These are phyloP conservation scores for Cercospora beticola DNA, from an alignment of 2,329 filamentous ascomycete genomes.

Conservation along the genomic window DNA sequence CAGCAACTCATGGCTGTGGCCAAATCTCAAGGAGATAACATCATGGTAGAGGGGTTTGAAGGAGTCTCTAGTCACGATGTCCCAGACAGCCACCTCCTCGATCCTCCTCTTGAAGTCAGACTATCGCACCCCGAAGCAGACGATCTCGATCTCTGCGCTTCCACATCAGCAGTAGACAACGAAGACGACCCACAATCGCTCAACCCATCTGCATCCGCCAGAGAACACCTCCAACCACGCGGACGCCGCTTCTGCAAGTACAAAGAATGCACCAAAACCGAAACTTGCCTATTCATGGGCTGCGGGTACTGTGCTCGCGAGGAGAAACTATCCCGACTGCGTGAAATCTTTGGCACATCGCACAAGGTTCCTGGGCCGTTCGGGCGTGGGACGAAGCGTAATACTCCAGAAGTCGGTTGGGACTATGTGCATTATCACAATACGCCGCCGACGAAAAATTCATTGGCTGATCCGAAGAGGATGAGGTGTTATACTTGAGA, in stretches of 20 bases:
- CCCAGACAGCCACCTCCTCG: neutral
- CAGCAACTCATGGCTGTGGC: neutral
- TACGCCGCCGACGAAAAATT: neutral
- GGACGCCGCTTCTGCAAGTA: neutral
- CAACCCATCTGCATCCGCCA: neutral
- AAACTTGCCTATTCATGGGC: neutral
- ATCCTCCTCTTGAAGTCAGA: neutral
- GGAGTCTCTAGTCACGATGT: neutral
- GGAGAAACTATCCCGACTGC: neutral
- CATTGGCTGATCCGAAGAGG: neutral
- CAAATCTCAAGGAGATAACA: neutral
- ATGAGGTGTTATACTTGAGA: neutral
- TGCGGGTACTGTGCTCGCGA: neutral
- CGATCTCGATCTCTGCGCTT: neutral
- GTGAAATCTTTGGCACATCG: neutral
- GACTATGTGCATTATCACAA: neutral
- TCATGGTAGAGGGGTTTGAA: neutral
- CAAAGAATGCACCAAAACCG: neutral
- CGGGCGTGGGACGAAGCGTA: neutral
- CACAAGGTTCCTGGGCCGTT: neutral
- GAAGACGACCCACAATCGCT: neutral
- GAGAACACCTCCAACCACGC: neutral
- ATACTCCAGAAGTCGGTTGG: neutral
- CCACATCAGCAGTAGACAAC: neutral
- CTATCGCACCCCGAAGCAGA: neutral